phyloP scores from a whole-genome alignment of 164 flowering plant genomes.

The Vitis amurensis region DNA sequence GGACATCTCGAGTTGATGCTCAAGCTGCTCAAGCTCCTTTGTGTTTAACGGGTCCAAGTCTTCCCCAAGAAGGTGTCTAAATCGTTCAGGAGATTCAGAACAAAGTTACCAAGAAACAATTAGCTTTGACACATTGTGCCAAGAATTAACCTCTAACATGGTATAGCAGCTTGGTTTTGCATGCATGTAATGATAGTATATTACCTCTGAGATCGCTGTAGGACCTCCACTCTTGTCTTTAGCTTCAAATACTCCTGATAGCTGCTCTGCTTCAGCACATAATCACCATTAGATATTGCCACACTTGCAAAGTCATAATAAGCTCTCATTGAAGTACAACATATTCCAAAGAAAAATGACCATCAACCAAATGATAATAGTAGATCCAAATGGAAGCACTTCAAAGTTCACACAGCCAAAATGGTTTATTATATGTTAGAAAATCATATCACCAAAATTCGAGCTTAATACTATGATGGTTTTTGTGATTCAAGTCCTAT shows the following conservation, averaged over 20 bases:
- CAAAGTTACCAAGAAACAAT: background rate
- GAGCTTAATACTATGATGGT: too few relatives aligned
- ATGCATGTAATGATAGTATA: too few relatives aligned
- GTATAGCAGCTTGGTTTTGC: too few relatives aligned
- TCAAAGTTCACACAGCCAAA: too few relatives aligned
- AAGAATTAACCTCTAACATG: too few relatives aligned
- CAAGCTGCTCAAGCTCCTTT: slow-evolving; percentile 47
- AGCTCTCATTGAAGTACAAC: background rate
- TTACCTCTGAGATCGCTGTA: slow-evolving; percentile 54
- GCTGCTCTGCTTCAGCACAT: slow-evolving; percentile 17
- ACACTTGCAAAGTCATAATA: too few relatives aligned
- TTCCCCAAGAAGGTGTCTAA: slow-evolving; percentile 52
- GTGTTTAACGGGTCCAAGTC: slow-evolving; percentile 33
- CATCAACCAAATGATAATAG: too few relatives aligned
- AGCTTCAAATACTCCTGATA: slow-evolving; percentile 51
- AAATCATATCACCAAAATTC: too few relatives aligned
- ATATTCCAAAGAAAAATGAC: background rate
- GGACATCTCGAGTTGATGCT: slow-evolving; percentile 32
- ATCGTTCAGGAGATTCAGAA: background rate
- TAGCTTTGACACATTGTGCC: too few relatives aligned
- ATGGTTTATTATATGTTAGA: too few relatives aligned
- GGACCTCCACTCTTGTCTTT: slow-evolving; percentile 48
- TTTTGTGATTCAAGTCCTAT: too few relatives aligned
- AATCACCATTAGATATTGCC: background rate
- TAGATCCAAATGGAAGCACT: too few relatives aligned